These are phyloP conservation scores for Pholiota adiposa DNA, from an alignment of 1,284 basidiomycete genomes.

Conservation along the genomic window DNA sequence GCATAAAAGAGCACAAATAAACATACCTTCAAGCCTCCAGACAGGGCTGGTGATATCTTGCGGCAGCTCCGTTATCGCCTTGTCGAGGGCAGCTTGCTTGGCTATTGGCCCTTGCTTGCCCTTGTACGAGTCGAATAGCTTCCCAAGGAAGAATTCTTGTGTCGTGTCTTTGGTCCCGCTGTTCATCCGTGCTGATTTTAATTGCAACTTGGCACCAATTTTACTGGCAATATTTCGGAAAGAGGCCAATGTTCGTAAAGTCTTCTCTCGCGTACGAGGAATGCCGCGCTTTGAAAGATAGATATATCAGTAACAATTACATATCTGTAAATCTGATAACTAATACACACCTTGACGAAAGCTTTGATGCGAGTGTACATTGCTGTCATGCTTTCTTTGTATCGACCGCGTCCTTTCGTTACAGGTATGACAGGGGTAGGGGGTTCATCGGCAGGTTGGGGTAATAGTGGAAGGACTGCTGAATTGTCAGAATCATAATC, in stretches of 20 bases:
- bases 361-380: slow-evolving; percentile 21
- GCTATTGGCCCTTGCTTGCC: slow-evolving; percentile 1
- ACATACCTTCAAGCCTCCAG: slow-evolving; percentile 21
- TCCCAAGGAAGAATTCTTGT: slow-evolving; percentile 27
- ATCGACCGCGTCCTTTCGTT: slow-evolving; percentile 50
- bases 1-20: not conserved
- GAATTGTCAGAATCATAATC: slow-evolving; percentile 12
- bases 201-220: slow-evolving; percentile 22
- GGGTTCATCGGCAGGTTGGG: slow-evolving; percentile 29
- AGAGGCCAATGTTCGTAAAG: slow-evolving; percentile 19
- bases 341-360: slow-evolving; percentile 26
- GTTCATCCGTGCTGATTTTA: slow-evolving; percentile 24
- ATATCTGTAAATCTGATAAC: no score
- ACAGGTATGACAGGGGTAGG: slow-evolving; percentile 45
- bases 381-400: slow-evolving; percentile 36
- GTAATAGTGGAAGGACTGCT: slow-evolving; percentile 22
- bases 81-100: slow-evolving; percentile 20
- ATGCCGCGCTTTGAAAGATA: slow-evolving; percentile 25
- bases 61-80: slow-evolving; percentile 17
- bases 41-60: slow-evolving; percentile 19
- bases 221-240: no score
- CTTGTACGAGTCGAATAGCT: slow-evolving; percentile 27
- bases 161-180: slow-evolving; percentile 35
- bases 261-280: slow-evolving; percentile 23
- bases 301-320: no score